Evolutionary conservation across 2,329 filamentous ascomycete species (phyloP).

Genomic region (Cladophialophora yegresii): DNA sequence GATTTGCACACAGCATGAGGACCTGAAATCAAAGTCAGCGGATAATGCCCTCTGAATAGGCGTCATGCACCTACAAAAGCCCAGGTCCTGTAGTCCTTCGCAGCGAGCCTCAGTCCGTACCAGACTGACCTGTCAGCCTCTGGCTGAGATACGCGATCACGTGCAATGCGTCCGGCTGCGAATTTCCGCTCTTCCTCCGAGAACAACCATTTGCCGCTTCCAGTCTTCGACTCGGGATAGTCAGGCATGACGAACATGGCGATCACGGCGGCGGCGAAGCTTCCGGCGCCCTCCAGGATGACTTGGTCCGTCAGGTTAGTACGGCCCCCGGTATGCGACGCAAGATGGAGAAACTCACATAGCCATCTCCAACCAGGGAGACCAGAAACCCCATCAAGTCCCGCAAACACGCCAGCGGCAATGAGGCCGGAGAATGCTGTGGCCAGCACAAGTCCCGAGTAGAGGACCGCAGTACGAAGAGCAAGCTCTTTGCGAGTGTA

Average conservation of each 20-base stretch:
- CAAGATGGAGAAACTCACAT: constrained; percentile 35
- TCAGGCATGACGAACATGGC: constrained; percentile 47
- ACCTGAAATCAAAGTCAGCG: not conserved
- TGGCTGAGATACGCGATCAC: constrained; percentile 14
- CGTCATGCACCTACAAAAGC: constrained; percentile 41
- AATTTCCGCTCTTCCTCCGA: constrained; percentile 42
- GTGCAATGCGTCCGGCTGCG: constrained; percentile 45
- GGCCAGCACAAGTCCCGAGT: constrained; percentile 61
- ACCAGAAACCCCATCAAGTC: constrained; percentile 58
- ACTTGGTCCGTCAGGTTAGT: constrained; percentile 35
- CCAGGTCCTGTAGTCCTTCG: constrained; percentile 47
- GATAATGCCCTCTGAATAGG: not conserved
- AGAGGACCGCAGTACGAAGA: constrained; percentile 56
- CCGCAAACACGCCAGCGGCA: constrained; percentile 58
- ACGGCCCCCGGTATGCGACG: too few relatives aligned
- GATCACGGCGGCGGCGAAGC: constrained; percentile 45
- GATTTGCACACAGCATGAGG: constrained; percentile 39
- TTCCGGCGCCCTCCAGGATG: constrained; percentile 56
- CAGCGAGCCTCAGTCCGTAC: constrained; percentile 54
- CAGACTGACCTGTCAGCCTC: constrained; percentile 42
- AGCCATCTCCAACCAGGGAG: constrained; percentile 63
- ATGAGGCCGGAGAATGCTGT: constrained; percentile 62
- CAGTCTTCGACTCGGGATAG: constrained; percentile 44
- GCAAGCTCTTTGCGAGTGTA: constrained; percentile 63
- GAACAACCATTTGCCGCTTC: constrained; percentile 33